Percentiles rank a stretch among this genome's conserved stretches.
Evolutionary conservation across 106 monocot genomes (phyloP).

Genomic region (Vanilla planifolia): DNA sequence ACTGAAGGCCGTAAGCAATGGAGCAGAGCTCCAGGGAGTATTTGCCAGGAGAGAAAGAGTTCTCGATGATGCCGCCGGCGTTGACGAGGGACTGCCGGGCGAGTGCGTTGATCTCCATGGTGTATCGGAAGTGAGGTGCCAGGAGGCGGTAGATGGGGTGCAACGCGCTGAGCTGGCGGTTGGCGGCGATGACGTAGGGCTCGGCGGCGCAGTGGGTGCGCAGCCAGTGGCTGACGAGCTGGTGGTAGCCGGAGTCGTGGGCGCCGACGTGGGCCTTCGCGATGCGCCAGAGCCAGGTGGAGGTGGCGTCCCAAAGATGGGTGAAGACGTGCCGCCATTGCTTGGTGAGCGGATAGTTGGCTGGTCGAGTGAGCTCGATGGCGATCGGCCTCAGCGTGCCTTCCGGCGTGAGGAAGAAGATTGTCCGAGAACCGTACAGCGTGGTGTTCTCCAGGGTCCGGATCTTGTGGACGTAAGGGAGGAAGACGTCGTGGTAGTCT

Average conservation of each 20-base stretch:
- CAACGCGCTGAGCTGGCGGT: constrained; percentile 67
- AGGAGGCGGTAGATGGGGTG: constrained; percentile 60
- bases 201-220: constrained; percentile 55
- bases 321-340: constrained; percentile 48
- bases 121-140: constrained; percentile 70
- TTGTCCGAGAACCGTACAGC: constrained; percentile 52
- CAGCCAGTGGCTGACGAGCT: constrained; percentile 79
- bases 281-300: constrained; percentile 66
- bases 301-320: constrained; percentile 30
- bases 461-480: constrained; percentile 63
- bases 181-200: constrained; percentile 63
- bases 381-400: constrained; percentile 47
- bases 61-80: constrained; percentile 60
- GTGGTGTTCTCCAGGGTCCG: constrained; percentile 28
- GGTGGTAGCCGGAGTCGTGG: constrained; percentile 69
- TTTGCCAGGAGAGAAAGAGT: constrained; percentile 36
- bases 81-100: constrained; percentile 47
- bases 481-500: constrained; percentile 66
- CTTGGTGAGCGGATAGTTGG: constrained; percentile 24
- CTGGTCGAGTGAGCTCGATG: constrained; percentile 76
- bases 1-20: constrained; percentile 36
- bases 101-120: constrained; percentile 75
- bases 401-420: constrained; percentile 47
- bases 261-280: constrained; percentile 58
- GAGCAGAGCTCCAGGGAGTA: constrained; percentile 60